Base-by-base conservation (phyloP, 2,329 filamentous ascomycete genomes). In the Alternaria burnsii region DNA sequence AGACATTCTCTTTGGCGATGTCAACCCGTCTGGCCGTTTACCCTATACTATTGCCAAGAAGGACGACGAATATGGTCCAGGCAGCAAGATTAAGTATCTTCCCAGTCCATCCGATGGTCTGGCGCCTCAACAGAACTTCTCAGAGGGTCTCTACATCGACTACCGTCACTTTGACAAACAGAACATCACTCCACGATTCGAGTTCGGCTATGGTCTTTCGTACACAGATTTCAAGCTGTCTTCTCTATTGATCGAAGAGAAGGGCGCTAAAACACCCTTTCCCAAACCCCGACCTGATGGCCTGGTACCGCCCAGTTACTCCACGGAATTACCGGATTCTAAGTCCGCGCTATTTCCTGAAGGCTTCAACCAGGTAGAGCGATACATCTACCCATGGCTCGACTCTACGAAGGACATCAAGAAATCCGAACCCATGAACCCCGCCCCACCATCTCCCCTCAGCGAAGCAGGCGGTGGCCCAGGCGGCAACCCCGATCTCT, bases 161-260 rank as follows among this genome's bases (percentile, higher is more conserved):
- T 97, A 97, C 80, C 89, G 93, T 12, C 87, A 94, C 77, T 94
- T 97, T 69, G 93, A 97, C 82, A 91, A 90, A 74, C 79, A 89
- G 55, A 82, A 84, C 58, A 89, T 95, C 61, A 83, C 83, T 5
- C 94, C 94, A 0, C 89, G 91, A 1, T 97, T 89, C 74, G 91
- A 92, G 47, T 97, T 97, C 70, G 94, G 94, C 0, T 94, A 89
- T 61, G 94, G 94, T 0, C 84, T 97, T 2, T 92, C 89, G 53
- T 97, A 95, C 80, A 93, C 92, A 0, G 85, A 80, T 1, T 96
- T 94, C 76, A 80, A 86, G 12, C 85, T 92, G 58, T 83, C 82
- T 11, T 83, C 86, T 32, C 78, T 81, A 9, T 77, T 91, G 50
- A 71, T 79, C 65, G 74, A 60, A 55, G 78, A 18, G 66, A 78